These are phyloP conservation scores for Talaromyces ruber DNA, from an alignment of 495 filamentous ascomycete genomes.

Conservation along the genomic window DNA sequence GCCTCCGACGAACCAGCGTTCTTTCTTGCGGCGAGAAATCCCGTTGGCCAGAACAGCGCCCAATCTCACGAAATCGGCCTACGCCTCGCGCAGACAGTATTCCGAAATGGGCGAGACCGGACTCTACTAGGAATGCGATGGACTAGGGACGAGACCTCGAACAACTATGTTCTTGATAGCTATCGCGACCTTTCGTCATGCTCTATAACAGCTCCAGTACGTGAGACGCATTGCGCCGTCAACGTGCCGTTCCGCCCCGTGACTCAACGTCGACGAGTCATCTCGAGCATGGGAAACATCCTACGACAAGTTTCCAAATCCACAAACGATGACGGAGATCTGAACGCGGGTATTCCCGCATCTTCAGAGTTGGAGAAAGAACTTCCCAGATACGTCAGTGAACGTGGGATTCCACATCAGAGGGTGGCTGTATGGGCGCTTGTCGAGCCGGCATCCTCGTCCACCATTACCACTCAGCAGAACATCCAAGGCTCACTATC, in stretches of 20 bases:
- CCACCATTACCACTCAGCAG: slow-evolving; percentile 12
- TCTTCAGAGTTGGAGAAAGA: slow-evolving; percentile 65
- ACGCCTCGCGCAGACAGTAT: slow-evolving; percentile 71
- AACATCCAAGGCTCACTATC: slow-evolving; percentile 10
- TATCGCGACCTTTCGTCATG: slow-evolving; percentile 25
- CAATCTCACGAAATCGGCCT: slow-evolving; percentile 31
- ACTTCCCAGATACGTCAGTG: slow-evolving; percentile 51
- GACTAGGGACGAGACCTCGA: slow-evolving; percentile 20
- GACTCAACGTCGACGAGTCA: slow-evolving; percentile 53
- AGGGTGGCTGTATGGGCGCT: slow-evolving; percentile 71
- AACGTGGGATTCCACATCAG: slow-evolving; percentile 31
- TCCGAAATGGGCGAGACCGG: slow-evolving; percentile 57
- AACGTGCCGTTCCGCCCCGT: slow-evolving; percentile 54
- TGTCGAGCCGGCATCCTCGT: slow-evolving; percentile 29
- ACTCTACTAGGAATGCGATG: slow-evolving; percentile 54
- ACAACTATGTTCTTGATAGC: slow-evolving; percentile 16
- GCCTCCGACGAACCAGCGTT: slow-evolving; percentile 26
- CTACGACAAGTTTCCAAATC: slow-evolving; percentile 53
- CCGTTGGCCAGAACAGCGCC: neutral
- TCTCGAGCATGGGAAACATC: slow-evolving; percentile 73
- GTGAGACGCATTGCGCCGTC: slow-evolving; percentile 15
- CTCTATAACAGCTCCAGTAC: slow-evolving; percentile 14
- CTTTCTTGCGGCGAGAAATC: slow-evolving; percentile 13
- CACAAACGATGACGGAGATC: slow-evolving; percentile 20
- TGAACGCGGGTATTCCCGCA: slow-evolving; percentile 49